Evolutionary conservation across 2,329 filamentous ascomycete genomes (phyloP), one percentile per base, ranked within the genome.

Genomic region (Shiraia bambusicola): DNA sequence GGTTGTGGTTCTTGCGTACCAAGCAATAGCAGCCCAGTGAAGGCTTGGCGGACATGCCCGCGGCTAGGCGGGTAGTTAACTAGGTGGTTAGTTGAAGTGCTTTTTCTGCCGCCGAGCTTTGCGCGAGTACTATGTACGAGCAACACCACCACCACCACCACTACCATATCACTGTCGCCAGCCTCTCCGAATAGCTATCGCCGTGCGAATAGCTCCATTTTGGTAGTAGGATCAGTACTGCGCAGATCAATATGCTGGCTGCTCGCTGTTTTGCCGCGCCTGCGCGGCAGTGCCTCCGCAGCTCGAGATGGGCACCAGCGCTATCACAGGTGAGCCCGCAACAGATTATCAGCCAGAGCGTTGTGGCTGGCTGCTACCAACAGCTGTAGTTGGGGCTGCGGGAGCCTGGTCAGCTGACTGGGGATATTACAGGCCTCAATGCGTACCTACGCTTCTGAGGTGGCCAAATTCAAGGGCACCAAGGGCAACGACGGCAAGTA

Each of bases 401-500:
- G 8, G 4, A 22, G 4, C 8, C 4, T 8, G 19, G 19, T 15
- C 19, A 31, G 50, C 44, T 54, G 33, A 52, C 40, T 6, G 9
- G 14, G 5, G n/a, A n/a, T n/a, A 22, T 29, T 10, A n/a, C 27
- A 67, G 65, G 37, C 52, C 37, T 62, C 63, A 36, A 52, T 59
- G 43, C 59, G 67, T 40, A 58, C 61, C 40, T 91, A 85, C 76
- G 82, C 81, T 69, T 81, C 66, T 61, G 55, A 61, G 41, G 90
- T 97, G 63, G 93, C 91, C 72, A 88, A 93, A 77, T 98, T 96
- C 79, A 86, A 88, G 66, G 93, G 92, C 60, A 80, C 82, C 69
- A 96, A 95, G 77, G 88, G 87, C 69, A 76, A 85, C 69, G 86
- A 92, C 78, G 93, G 93, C 68, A 93, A 93, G 74, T 98, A 86